Evolutionary conservation across 1,139 yeast genomes (phyloP).

Genomic region (Nakaseomyces kungkrabaensis): DNA sequence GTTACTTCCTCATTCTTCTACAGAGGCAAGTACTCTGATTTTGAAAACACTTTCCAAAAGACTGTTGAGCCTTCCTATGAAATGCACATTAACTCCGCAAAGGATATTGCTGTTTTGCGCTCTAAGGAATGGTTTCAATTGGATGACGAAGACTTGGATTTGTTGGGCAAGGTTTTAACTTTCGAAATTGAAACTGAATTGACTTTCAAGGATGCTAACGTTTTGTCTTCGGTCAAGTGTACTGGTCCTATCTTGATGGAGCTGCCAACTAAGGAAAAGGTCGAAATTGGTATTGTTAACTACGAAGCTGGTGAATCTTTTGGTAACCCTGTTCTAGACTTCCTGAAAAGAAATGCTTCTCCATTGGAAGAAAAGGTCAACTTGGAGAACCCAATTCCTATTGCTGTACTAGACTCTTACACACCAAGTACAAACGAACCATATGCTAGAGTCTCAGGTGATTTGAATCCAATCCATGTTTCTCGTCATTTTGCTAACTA

Average conservation of each 20-base stretch:
- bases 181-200: conserved; percentile 85
- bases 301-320: conserved; percentile 89
- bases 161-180: conserved; percentile 70
- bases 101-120: conserved; percentile 86
- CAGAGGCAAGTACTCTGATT: conserved; percentile 85
- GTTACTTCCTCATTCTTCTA: conserved; percentile 92
- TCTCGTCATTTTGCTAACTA: conserved; percentile 89
- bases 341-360: conserved; percentile 81
- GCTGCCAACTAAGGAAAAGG: conserved; percentile 84
- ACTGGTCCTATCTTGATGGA: conserved; percentile 80
- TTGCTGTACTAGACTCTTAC: conserved; percentile 46
- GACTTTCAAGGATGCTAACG: conserved; percentile 64
- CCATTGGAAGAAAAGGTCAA: conserved; percentile 89
- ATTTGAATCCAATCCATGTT: conserved; percentile 96
- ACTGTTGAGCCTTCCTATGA: conserved; percentile 81
- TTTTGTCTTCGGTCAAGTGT: conserved; percentile 74
- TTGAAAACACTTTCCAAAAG: conserved; percentile 85
- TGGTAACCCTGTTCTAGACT: conserved; percentile 97
- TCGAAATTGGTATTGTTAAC: conserved; percentile 77
- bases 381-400: conserved; percentile 85
- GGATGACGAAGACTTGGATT: conserved; percentile 53
- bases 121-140: conserved; percentile 98
- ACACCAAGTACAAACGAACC: conserved; percentile 78
- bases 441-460: conserved; percentile 96
- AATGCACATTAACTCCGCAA: conserved; percentile 58